These are phyloP conservation scores for Pluteus cervinus DNA, from an alignment of 768 basidiomycete species.

Conservation along the genomic window DNA sequence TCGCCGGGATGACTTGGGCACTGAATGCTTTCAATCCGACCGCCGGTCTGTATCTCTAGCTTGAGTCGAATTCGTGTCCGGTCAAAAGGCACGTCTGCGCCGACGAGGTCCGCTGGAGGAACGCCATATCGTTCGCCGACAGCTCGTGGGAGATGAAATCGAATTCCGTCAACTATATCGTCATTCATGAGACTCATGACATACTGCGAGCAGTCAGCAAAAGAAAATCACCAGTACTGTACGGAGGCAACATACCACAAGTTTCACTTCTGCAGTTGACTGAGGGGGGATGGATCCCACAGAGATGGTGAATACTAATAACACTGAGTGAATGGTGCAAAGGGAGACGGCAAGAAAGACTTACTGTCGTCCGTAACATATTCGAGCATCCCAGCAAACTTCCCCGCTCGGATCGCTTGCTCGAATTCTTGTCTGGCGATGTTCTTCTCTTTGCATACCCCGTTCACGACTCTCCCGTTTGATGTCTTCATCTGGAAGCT, in stretches of 20 bases:
- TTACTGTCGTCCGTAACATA: slow-evolving; percentile 47
- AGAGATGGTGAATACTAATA: slow-evolving; percentile 51
- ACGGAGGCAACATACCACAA: slow-evolving; percentile 39
- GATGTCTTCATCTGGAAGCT: slow-evolving; percentile 43
- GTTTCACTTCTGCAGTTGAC: slow-evolving; percentile 29
- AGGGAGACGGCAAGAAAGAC: slow-evolving; percentile 11
- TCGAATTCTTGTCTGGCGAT: slow-evolving; percentile 34
- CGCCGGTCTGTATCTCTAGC: slow-evolving; percentile 44
- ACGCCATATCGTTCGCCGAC: slow-evolving; percentile 50
- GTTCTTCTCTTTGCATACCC: slow-evolving; percentile 42
- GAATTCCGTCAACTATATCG: slow-evolving; percentile 38
- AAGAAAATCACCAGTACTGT: too few species aligned
- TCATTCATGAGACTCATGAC: slow-evolving; percentile 49
- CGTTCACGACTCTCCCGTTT: slow-evolving; percentile 36
- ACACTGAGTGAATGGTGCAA: not conserved
- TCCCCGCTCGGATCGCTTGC: slow-evolving; percentile 32
- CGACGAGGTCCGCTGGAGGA: slow-evolving; percentile 29
- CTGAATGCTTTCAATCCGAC: slow-evolving; percentile 28
- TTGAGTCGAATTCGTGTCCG: slow-evolving; percentile 33
- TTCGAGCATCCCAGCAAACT: slow-evolving; percentile 38
- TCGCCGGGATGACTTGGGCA: slow-evolving; percentile 38
- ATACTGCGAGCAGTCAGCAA: too few species aligned
- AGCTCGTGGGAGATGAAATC: slow-evolving; percentile 47
- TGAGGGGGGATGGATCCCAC: slow-evolving; percentile 44
- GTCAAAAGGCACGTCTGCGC: slow-evolving; percentile 19